Base-by-base conservation (phyloP, 352 stramenopile species). In the Pythium dissotocum region DNA sequence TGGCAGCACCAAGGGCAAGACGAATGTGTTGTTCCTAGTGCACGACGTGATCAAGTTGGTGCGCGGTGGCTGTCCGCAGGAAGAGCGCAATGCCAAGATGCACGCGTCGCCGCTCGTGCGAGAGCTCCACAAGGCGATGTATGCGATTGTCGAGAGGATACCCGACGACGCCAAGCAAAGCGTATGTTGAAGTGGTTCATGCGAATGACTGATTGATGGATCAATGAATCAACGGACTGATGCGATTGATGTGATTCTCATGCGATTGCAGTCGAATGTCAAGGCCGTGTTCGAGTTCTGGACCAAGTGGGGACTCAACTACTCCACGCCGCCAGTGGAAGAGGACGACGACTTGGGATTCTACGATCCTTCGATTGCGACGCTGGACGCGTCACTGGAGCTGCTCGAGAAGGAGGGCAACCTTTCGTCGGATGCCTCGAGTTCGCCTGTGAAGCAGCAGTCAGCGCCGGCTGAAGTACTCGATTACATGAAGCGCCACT, bases 31-130 rank as follows among this genome's bases (percentile, higher is more conserved):
- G 26, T 95, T 89, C 61, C 77, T 95, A 35, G 86, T 91, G 38
- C 87, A 95, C 65, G 87, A 95, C 68, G 85, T 94, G 9, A 76
- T 95, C 61, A 93, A 93, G 54, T 72, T 73, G 0, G 78, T 95
- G 32, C 86, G 87, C 56, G 85, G 82, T 16, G 85, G 75, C 59
- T 90, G 73, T 49, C 84, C 77, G 7, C 85, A 88, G 58, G 83
- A 89, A 12, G 83, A 94, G 32, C 84, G 84, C 61, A 94, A 93
- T 75, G 72, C 62, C 8, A 89, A 88, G 58, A 93, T 95, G 83
- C 80, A 73, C 54, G 79, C 86, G 54, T 91, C 87, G 28, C 73
- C 67, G 6, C 62, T 95, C 18, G 80, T 95, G 14, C 48, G 71
- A 2, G 88, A 84, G n/a, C 71, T 93, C 21, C 75, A 91, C 62